Conservation (phyloP, 768 basidiomycete genomes). For the Lentinula boryana region DNA sequence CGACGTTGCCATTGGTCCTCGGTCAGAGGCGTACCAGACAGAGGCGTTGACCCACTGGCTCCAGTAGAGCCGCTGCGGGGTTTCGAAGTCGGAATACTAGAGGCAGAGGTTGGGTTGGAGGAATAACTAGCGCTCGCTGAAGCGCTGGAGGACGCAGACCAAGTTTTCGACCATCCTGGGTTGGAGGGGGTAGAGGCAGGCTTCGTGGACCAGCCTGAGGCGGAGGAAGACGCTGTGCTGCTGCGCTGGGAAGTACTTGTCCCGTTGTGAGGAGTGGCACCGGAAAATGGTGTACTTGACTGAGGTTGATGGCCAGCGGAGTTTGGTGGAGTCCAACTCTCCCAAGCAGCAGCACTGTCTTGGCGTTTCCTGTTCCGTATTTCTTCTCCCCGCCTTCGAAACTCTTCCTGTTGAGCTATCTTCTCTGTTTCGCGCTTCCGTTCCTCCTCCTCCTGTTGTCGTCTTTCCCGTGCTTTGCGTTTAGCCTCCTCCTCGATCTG, state of each 20-base stretch:
- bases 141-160: constrained; percentile 20
- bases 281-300: constrained; percentile 11
- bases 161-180: constrained; percentile 13
- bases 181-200: background rate
- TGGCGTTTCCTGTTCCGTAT: constrained; percentile 30
- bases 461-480: constrained; percentile 15
- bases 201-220: constrained; percentile 16
- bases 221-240: constrained; percentile 20
- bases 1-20: constrained; percentile 57
- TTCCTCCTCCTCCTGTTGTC: constrained; percentile 17
- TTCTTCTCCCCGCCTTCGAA: constrained; percentile 29
- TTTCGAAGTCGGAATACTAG: constrained; percentile 20
- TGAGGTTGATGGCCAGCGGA: constrained; percentile 15
- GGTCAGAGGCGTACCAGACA: constrained; percentile 15
- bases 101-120: constrained; percentile 17
- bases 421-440: constrained; percentile 22
- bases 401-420: constrained; percentile 13
- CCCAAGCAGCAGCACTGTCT: constrained; percentile 30
- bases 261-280: constrained; percentile 14
- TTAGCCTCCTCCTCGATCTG: constrained; percentile 5
- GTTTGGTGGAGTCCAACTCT: constrained; percentile 13
- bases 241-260: constrained; percentile 15
- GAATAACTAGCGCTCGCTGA: constrained; percentile 19
- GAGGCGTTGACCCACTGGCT: constrained; percentile 16
- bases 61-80: constrained; percentile 21